phyloP scores from a whole-genome alignment of 1,139 yeast species.

The Zygosaccharomyces pseudobailii region DNA sequence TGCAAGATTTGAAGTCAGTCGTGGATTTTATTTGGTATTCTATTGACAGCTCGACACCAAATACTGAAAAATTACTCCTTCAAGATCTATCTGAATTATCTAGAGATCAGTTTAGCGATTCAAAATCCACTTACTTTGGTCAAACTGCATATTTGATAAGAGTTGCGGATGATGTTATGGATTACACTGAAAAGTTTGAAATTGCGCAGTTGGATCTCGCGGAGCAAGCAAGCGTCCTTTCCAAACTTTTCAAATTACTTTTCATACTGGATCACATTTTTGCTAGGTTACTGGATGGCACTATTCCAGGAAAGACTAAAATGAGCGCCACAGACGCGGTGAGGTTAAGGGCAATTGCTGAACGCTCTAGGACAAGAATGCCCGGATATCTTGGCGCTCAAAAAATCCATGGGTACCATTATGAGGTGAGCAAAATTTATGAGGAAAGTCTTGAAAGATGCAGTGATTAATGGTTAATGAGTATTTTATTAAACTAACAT shows the following conservation, averaged over 20 bases:
- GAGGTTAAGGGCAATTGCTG: constrained; percentile 44
- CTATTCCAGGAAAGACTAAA: constrained; percentile 25
- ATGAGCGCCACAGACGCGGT: constrained; percentile 44
- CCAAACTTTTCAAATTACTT: constrained; percentile 39
- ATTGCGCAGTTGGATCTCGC: constrained; percentile 21
- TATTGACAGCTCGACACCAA: constrained; percentile 34
- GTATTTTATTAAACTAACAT: neutral
- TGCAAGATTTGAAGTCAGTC: constrained; percentile 44
- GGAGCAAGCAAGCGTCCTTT: constrained; percentile 19
- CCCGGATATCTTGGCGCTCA: constrained; percentile 31
- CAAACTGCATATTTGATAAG: constrained; percentile 58
- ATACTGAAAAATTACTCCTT: constrained; percentile 32
- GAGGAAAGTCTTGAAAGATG: constrained; percentile 33
- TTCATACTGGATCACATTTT: constrained; percentile 44
- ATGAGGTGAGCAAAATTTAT: constrained; percentile 35
- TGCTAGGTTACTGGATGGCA: constrained; percentile 42
- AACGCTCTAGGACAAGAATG: constrained; percentile 42
- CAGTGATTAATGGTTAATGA: constrained; percentile 10
- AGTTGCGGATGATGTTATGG: constrained; percentile 63
- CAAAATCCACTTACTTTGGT: constrained; percentile 41
- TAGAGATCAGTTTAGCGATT: constrained; percentile 14
- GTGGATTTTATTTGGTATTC: constrained; percentile 59
- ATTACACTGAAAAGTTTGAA: constrained; percentile 48
- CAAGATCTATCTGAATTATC: constrained; percentile 9
- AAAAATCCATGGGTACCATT: constrained; percentile 34